A percentile compares a stretch with the other conserved stretches of the same genome.
Evolutionary conservation across 768 basidiomycete species (phyloP).

Genomic region (Lenzites betulinus): DNA sequence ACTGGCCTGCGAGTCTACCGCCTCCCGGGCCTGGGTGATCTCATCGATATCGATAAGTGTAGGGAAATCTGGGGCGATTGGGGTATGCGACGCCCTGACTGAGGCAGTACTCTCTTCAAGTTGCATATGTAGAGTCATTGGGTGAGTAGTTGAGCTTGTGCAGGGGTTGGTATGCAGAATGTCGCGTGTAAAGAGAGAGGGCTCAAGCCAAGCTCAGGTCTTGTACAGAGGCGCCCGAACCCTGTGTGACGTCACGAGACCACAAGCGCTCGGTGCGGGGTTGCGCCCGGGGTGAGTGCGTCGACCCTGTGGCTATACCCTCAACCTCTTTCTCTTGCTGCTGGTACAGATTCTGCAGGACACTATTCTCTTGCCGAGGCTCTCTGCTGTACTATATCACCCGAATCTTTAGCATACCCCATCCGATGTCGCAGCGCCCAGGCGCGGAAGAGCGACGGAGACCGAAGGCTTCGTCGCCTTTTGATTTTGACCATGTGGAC

Average conservation of each 20-base stretch:
- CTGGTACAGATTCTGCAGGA: neutral
- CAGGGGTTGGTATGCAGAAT: too few relatives aligned
- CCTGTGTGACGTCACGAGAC: conserved; percentile 19
- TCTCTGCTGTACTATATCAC: conserved; percentile 9
- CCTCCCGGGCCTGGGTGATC: too few relatives aligned
- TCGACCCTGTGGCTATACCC: too few relatives aligned
- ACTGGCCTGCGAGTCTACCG: too few relatives aligned
- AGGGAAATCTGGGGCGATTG: too few relatives aligned
- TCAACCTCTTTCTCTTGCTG: conserved; percentile 6
- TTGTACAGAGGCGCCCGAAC: neutral
- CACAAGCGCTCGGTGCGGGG: neutral
- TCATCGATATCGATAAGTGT: too few relatives aligned
- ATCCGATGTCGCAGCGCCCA: neutral
- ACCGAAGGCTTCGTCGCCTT: conserved; percentile 13
- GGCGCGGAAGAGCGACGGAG: neutral
- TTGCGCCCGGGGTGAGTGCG: neutral
- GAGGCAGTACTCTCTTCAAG: too few relatives aligned
- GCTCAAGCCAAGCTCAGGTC: too few relatives aligned
- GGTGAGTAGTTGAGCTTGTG: too few relatives aligned
- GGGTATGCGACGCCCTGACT: too few relatives aligned
- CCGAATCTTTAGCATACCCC: neutral
- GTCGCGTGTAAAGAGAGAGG: too few relatives aligned
- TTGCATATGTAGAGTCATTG: too few relatives aligned
- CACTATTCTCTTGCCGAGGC: neutral
- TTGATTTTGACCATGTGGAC: conserved; percentile 64